Base-by-base conservation (phyloP, 257 asterid species). In the Cordia subcordata region DNA sequence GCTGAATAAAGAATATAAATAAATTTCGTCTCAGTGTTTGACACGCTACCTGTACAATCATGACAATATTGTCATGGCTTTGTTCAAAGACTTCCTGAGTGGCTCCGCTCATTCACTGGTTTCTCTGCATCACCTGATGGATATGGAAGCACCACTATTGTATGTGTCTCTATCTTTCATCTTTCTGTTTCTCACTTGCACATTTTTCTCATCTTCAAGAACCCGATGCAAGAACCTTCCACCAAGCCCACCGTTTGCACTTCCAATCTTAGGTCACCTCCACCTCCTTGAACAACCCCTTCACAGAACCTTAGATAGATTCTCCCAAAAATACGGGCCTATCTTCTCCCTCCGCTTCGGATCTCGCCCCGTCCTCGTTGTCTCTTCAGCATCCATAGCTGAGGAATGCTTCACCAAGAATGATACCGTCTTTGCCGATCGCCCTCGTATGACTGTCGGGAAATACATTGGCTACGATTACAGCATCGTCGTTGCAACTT, bases 381-480 rank as follows among this genome's bases (percentile, higher is more conserved):
- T 77, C 14, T 82, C 90, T 8, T 80, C 90, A 5, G 66, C 77
- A 0, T 57, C 68, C 35, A 40, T 58, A 14, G 88, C 45, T 3
- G 88, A 80, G 23, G 88, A 85, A 63, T 85, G 94, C 32, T 83
- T 85, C 81, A 83, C 82, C 49, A 73, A 64, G 14, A 86, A 83
- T 62, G 91, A 86, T 53, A 18, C 75, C 27, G 72, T 77, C 0
- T 42, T 86, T 4, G 88, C 95, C 50, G 72, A 77, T 55, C 57
- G 91, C 18, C 86, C 95, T 3, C 76, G 67, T 17, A 42, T 64
- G 33, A 4, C 73, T n/a, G 1, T 64, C 0, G 80, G 66, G 10
- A 79, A 83, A 8, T 75, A 77, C 72, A 10, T 83, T 17, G 88
- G 91, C 63, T 83, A 82, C 63, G 69, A 80, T 64, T 51, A 66